These are phyloP conservation scores for Mangifera indica DNA, from an alignment of 345 rosid species.

Conservation along the genomic window DNA sequence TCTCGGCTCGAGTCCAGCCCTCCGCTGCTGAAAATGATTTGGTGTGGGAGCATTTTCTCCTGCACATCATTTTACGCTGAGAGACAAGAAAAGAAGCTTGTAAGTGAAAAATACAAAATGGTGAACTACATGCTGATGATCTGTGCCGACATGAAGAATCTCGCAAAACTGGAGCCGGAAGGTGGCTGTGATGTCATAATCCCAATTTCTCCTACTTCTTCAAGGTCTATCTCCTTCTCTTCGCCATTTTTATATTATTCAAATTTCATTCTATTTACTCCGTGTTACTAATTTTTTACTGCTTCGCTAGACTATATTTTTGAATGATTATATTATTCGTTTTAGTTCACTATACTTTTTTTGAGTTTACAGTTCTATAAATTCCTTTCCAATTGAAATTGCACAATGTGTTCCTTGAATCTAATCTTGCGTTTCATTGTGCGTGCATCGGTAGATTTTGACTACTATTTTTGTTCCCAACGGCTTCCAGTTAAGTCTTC, in stretches of 20 bases:
- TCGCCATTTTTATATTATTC: background rate
- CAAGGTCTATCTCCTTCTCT: conserved; percentile 49
- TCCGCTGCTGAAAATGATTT: background rate
- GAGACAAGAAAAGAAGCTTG: too few species aligned
- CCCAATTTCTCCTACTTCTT: conserved; percentile 69
- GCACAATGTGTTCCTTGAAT: background rate
- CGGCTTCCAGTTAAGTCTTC: background rate
- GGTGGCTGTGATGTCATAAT: conserved; percentile 90
- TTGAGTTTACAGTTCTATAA: background rate
- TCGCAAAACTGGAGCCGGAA: conserved; percentile 71
- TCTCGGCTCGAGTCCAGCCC: too few species aligned
- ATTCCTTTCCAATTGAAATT: too few species aligned
- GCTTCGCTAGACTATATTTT: background rate
- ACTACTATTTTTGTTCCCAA: background rate
- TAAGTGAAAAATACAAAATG: conserved; percentile 34
- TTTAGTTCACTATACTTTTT: background rate
- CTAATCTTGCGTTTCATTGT: background rate
- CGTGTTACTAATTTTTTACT: background rate
- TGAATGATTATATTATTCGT: too few species aligned
- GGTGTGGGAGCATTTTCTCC: background rate
- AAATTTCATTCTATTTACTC: background rate
- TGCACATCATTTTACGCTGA: too few species aligned
- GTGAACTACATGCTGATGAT: conserved; percentile 80
- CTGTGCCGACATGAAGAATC: conserved; percentile 73
- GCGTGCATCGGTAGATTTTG: background rate